Conservation (phyloP, 768 basidiomycete genomes). For the Lactarius evosmus region DNA sequence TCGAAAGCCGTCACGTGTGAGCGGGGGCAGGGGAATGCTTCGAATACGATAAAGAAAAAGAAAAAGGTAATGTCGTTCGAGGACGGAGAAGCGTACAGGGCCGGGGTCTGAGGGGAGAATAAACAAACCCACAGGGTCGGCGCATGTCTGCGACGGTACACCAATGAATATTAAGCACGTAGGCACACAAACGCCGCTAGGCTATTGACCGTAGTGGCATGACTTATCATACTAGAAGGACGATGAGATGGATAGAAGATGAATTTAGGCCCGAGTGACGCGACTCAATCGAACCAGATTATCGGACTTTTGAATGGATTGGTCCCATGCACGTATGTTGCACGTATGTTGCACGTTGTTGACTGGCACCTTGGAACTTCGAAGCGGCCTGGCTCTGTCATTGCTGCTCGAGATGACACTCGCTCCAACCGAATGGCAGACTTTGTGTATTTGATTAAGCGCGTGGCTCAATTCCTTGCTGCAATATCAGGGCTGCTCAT, state of each 20-base stretch:
- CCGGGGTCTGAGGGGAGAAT: not conserved
- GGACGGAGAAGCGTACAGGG: slow-evolving; percentile 8
- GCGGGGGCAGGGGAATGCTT: not conserved
- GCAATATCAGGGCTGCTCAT: not conserved
- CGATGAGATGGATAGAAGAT: slow-evolving; percentile 3
- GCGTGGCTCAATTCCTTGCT: not conserved
- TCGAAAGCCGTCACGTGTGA: slow-evolving; percentile 7
- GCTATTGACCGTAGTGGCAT: not conserved
- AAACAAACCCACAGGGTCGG: slow-evolving; percentile 5
- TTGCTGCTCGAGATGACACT: too few species aligned
- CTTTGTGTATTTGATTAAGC: not conserved
- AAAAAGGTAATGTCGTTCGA: slow-evolving; percentile 5
- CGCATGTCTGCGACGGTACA: slow-evolving; percentile 4
- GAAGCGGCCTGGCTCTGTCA: not conserved
- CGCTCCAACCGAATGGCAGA: not conserved
- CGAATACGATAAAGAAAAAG: slow-evolving; percentile 13
- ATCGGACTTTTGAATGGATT: not conserved
- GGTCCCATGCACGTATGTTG: not conserved
- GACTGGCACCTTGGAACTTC: not conserved
- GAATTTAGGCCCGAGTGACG: not conserved
- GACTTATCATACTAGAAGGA: slow-evolving; percentile 4
- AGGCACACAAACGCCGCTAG: slow-evolving; percentile 19
- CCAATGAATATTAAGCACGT: slow-evolving; percentile 24
- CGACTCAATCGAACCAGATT: not conserved
- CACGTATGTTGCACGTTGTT: not conserved